Evolutionary conservation across 2,329 filamentous ascomycete species (phyloP).

Genomic region (Epichloe aotearoae): DNA sequence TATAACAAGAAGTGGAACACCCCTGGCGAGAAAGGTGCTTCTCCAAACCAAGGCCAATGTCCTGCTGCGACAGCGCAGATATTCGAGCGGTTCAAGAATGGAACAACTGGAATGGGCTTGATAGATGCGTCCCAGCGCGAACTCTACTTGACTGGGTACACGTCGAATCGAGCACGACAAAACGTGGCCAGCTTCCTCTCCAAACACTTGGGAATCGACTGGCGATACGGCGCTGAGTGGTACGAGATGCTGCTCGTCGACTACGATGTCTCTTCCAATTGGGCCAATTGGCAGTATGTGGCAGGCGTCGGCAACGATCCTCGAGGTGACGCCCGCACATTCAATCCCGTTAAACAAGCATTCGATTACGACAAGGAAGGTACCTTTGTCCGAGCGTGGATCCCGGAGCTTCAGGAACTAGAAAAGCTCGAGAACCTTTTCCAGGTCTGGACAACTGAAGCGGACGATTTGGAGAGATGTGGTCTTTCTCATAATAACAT

Average conservation of each 20-base stretch:
- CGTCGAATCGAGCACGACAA: constrained; percentile 61
- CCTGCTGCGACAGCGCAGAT: constrained; percentile 32
- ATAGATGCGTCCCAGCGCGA: constrained; percentile 70
- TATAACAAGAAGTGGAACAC: constrained; percentile 37
- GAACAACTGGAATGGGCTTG: constrained; percentile 60
- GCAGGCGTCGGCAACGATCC: constrained; percentile 72
- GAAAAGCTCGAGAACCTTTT: constrained; percentile 46
- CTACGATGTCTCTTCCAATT: constrained; percentile 65
- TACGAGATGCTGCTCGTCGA: constrained; percentile 65
- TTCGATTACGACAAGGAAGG: constrained; percentile 63
- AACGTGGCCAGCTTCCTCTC: constrained; percentile 64
- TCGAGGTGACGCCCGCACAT: constrained; percentile 54
- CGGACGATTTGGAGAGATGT: constrained; percentile 41
- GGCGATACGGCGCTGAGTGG: constrained; percentile 72
- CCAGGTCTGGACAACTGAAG: constrained; percentile 53
- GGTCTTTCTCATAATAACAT: constrained; percentile 46
- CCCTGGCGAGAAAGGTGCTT: constrained; percentile 17
- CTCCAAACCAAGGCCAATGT: constrained; percentile 23
- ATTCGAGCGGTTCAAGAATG: constrained; percentile 47
- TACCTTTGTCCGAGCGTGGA: constrained; percentile 59
- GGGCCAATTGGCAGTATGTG: constrained; percentile 76
- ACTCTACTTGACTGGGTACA: constrained; percentile 62
- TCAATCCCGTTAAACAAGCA: constrained; percentile 72
- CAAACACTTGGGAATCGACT: constrained; percentile 63
- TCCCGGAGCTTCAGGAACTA: constrained; percentile 50